Conservation (phyloP, 768 basidiomycete species). For the Suillus paluster region DNA sequence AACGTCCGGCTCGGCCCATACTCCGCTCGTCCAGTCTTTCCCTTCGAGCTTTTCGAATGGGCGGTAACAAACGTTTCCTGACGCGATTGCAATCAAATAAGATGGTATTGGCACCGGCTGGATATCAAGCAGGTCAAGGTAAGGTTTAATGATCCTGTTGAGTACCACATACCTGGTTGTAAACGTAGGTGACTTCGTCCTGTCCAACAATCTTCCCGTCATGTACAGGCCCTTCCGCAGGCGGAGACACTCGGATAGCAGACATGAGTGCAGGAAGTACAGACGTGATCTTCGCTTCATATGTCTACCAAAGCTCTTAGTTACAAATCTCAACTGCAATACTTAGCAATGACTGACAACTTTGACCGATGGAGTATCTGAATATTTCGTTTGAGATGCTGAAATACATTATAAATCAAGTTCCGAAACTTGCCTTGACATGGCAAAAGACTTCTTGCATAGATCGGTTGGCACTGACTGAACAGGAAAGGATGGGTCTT, state of each 20-base stretch:
- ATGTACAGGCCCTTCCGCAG: constrained; percentile 69
- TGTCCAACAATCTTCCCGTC: constrained; percentile 75
- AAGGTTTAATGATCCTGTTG: background rate
- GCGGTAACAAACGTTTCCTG: constrained; percentile 79
- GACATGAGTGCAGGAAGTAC: constrained; percentile 88
- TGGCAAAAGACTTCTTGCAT: constrained; percentile 79
- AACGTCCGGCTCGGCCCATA: constrained; percentile 90
- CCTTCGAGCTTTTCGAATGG: constrained; percentile 62
- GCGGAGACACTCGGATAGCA: constrained; percentile 79
- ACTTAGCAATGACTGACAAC: constrained; percentile 57
- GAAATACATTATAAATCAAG: background rate
- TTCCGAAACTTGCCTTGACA: constrained; percentile 60
- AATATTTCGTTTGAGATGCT: background rate
- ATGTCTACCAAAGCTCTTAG: constrained; percentile 54
- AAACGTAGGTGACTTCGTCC: constrained; percentile 74
- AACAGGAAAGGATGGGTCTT: constrained; percentile 86
- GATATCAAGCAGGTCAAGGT: background rate
- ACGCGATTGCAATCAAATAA: constrained; percentile 92
- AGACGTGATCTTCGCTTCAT: constrained; percentile 76
- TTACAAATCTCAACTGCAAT: constrained; percentile 1
- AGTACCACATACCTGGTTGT: constrained; percentile 64
- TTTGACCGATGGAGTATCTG: constrained; percentile 89
- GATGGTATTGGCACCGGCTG: constrained; percentile 87
- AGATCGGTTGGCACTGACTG: constrained; percentile 93
- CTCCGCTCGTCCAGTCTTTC: constrained; percentile 78